Conservation (phyloP, 306 rosid genomes). For the Malus fusca region DNA sequence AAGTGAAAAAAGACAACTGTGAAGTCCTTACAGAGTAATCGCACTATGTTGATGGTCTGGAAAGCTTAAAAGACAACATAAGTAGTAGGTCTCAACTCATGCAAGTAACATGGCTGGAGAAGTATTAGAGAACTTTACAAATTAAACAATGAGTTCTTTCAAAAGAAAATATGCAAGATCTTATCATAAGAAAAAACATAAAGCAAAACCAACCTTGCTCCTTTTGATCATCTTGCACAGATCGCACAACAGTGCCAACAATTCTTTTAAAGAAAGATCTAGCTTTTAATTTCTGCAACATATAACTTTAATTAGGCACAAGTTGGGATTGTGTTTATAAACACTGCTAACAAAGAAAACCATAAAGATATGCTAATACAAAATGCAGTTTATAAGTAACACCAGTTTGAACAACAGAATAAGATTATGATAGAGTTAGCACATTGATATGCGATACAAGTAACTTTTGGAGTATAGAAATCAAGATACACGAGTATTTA, state of each 20-base stretch:
- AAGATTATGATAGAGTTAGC: neutral
- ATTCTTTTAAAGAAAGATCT: conserved; percentile 77
- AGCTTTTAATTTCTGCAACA: conserved; percentile 64
- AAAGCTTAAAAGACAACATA: neutral
- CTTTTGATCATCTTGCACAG: conserved; percentile 85
- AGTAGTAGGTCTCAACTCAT: neutral
- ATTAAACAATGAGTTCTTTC: neutral
- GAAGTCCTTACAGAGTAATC: neutral
- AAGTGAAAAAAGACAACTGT: neutral
- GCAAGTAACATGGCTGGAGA: neutral
- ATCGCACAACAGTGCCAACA: conserved; percentile 92
- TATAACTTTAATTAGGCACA: conserved; percentile 15
- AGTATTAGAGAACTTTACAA: neutral
- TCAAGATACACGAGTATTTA: neutral
- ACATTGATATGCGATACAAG: neutral
- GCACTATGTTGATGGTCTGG: neutral
- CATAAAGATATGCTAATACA: neutral
- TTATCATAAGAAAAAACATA: neutral
- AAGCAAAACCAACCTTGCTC: conserved; percentile 61
- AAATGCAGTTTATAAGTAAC: neutral
- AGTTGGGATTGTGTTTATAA: neutral
- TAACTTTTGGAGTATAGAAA: neutral
- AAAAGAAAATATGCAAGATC: conserved; percentile 2
- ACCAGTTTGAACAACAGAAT: neutral
- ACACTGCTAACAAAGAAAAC: neutral